Percentiles rank a stretch among this genome's conserved stretches.
Conservation (phyloP, 495 filamentous ascomycete species). For the Neurospora terricola region DNA sequence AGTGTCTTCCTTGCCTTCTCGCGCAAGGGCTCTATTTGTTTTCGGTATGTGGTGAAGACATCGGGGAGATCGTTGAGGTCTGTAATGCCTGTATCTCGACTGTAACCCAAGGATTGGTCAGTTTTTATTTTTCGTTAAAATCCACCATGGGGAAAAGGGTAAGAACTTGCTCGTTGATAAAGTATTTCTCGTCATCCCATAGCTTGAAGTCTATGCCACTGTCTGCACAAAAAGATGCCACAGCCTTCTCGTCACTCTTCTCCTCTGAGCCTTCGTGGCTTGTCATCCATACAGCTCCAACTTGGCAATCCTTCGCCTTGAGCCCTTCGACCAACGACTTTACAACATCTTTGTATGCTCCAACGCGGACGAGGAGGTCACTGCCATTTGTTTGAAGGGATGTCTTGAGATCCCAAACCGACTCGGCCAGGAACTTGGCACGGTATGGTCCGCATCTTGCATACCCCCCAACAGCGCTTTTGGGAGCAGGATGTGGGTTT, state of each 20-base stretch:
- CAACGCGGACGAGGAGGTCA: conserved; percentile 54
- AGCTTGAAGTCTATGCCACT: conserved; percentile 45
- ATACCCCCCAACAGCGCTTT: conserved; percentile 45
- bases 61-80: conserved; percentile 47
- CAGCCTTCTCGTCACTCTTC: conserved; percentile 44
- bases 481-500: conserved; percentile 51
- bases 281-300: conserved; percentile 60
- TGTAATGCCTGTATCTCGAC: conserved; percentile 45
- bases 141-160: neutral
- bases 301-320: conserved; percentile 26
- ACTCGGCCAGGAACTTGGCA: conserved; percentile 55
- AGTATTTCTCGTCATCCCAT: conserved; percentile 64
- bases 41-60: conserved; percentile 59
- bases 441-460: conserved; percentile 61
- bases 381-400: conserved; percentile 44
- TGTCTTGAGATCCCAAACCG: conserved; percentile 56
- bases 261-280: conserved; percentile 56
- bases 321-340: conserved; percentile 39
- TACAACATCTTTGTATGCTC: conserved; percentile 43
- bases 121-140: neutral
- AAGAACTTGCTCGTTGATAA: conserved; percentile 55
- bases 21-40: conserved; percentile 54
- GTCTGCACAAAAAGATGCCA: conserved; percentile 36
- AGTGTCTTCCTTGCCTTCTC: conserved; percentile 43
- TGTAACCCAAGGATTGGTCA: conserved; percentile 10